Base-by-base conservation (phyloP, 306 rosid species). In the Rosa lucieae region DNA sequence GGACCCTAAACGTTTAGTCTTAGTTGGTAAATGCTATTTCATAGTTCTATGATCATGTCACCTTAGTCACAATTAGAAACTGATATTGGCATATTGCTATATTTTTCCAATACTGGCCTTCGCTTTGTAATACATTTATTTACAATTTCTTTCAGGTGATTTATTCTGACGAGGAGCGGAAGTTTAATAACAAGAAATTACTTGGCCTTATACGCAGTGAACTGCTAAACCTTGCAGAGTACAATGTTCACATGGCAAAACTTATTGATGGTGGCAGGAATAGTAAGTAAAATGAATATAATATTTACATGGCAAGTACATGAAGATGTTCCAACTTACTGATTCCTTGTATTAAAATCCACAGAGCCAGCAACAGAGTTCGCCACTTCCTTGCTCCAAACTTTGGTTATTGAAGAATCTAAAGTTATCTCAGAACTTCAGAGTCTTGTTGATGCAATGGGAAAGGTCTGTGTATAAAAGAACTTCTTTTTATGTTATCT, bases 161-260 rank as follows among this genome's bases (percentile, higher is more conserved):
- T 76, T 96, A 96, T 87, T 96, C 99, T 0, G 98, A 96, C 32
- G 99, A 96, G 84, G 99, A 96, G 76, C 90, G 98, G 65, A 96
- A 93, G 82, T 93, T 87, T 75, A 93, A 96, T 77, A 91, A n/a
- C n/a, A 91, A 82, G 99, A 96, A 82, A 91, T 93, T 80, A 93
- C 97, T 52, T 15, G 97, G 98, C 65, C 97, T 96, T 70, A 90
- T 96, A 46, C 90, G 85, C 49, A 91, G 92, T 81, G 99, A 93
- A 89, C 83, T 93, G 85, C 82, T 96, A 56, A 96, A 93, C 83
- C 97, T 96, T 82, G 94, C 98, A 0, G 99, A 93, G 88, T 96
- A 96, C 86, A 96, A 96, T 82, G 98, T 90, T 83, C 99, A 96
- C 68, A 89, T 96, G 94, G 98, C 98, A 58, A 96, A 96, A 87